A percentile compares a stretch with the other conserved stretches of the same genome.
Conservation (phyloP, 345 rosid genomes). For the Lepidium didymum region DNA sequence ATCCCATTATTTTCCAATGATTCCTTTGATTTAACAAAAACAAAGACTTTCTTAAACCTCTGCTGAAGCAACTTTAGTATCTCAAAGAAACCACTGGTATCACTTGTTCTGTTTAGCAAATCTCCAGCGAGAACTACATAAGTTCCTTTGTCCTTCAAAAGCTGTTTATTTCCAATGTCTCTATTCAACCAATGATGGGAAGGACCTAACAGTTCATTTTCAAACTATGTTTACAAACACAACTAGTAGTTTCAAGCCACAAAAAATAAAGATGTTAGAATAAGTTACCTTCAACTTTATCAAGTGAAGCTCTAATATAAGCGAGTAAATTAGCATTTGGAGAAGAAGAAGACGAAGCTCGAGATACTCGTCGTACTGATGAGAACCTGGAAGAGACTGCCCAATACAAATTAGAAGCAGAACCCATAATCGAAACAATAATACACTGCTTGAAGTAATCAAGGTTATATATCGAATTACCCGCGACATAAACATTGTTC, state of each 20-base stretch:
- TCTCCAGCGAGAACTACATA: conserved; percentile 52
- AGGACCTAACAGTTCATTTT: conserved; percentile 38
- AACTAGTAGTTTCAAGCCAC: neutral
- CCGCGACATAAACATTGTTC: conserved; percentile 26
- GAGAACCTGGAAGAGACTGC: conserved; percentile 50
- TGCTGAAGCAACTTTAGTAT: conserved; percentile 66
- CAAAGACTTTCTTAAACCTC: conserved; percentile 39
- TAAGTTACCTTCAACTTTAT: conserved; percentile 51
- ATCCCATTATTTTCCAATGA: neutral
- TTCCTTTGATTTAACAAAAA: neutral
- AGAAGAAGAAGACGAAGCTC: conserved; percentile 13
- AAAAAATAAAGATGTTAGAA: neutral
- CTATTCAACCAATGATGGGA: conserved; percentile 74
- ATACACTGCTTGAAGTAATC: neutral
- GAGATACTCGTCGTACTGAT: conserved; percentile 36
- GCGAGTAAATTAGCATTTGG: conserved; percentile 35
- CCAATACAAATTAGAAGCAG: conserved; percentile 34
- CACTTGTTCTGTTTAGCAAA: conserved; percentile 34
- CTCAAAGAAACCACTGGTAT: conserved; percentile 37
- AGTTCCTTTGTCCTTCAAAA: conserved; percentile 41
- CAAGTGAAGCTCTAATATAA: conserved; percentile 40
- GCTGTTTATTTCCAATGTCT: conserved; percentile 28
- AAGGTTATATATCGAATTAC: conserved; percentile 9
- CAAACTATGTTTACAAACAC: neutral
- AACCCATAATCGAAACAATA: neutral